phyloP scores from a whole-genome alignment of 2,329 filamentous ascomycete genomes.

The Aureobasidium vineae region DNA sequence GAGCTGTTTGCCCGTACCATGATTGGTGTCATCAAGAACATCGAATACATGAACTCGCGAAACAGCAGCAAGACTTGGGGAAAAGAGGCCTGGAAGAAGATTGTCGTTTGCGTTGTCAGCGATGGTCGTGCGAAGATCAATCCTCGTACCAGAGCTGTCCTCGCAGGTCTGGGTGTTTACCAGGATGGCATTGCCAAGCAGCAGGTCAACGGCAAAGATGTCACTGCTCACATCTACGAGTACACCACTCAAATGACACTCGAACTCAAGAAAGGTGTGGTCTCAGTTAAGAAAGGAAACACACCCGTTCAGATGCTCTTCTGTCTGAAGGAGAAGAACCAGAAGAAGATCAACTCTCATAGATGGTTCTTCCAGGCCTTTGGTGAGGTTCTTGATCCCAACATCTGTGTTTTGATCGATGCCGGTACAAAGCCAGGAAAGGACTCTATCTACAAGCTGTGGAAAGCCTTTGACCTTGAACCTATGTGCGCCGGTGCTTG shows the following conservation, averaged over 20 bases:
- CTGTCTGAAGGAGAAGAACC: conserved; percentile 98
- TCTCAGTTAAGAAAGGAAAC: conserved; percentile 75
- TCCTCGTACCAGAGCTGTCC: conserved; percentile 78
- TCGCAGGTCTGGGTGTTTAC: conserved; percentile 93
- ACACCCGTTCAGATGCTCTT: conserved; percentile 96
- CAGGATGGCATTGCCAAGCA: conserved; percentile 99
- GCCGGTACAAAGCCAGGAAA: conserved; percentile 92
- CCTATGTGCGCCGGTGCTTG: conserved; percentile 97
- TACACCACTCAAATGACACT: conserved; percentile 86
- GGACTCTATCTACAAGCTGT: conserved; percentile 94
- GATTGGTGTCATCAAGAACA: conserved; percentile 97
- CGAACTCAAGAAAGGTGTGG: conserved; percentile 85
- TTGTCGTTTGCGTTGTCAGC: conserved; percentile 95
- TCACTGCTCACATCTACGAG: conserved; percentile 95
- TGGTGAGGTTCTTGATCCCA: conserved; percentile 85
- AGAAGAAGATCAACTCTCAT: conserved; percentile 99
- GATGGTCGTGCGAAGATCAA: conserved; percentile 98
- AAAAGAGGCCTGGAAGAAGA: conserved; percentile 99
- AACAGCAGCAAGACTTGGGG: conserved; percentile 97
- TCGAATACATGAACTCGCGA: conserved; percentile 95
- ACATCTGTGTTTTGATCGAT: conserved; percentile 94
- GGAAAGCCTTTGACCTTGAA: conserved; percentile 97
- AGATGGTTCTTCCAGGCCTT: conserved; percentile 99
- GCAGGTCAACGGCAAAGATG: conserved; percentile 93
- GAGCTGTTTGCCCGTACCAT: conserved; percentile 93